Evolutionary conservation across 1,284 basidiomycete genomes (phyloP), one percentile per base, ranked within the genome.

Genomic region (Ceratobasidium sp.): DNA sequence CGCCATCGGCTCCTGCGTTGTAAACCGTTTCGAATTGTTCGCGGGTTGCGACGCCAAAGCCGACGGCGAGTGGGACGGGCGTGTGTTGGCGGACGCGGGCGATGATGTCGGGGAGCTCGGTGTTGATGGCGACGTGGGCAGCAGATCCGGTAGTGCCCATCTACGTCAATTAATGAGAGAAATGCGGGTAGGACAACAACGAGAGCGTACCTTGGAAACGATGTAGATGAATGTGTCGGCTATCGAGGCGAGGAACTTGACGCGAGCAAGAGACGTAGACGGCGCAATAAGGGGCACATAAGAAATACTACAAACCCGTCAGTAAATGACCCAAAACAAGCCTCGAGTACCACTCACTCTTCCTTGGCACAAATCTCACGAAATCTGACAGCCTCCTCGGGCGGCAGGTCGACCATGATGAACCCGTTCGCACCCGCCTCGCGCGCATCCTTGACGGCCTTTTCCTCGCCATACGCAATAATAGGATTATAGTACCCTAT

Each of bases 181-280:
- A 27, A 14, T 16, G 14, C 41, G 43, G 19, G n/a, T 22, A 14
- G 46, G 16, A 3, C n/a, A 7, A 37, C 46, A 41, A 24, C 14
- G 39, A 19, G n/a, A 46, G 76, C 83, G 62, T 78, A 92, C 93
- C 85, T 94, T 95, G 46, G 94, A 96, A 11, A 98, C 95, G 71
- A 99, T 91, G 82, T 99, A 99, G 79, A 99, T 95, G 86, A 99
- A 99, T 3, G 93, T 91, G 82, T 99, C 97, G 27, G 98, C 96
- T 77, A 98, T 97, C 8, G 91, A 90, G 5, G 94, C 85, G 41
- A 99, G 87, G 84, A 98, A 97, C 80, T 93, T 90, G 81, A 99
- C 94, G 49, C 98, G 92, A 74, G 88, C 85, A 59, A 92, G 84
- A 22, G 92, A 91, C 0, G 98, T 99, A 0, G 95, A 97, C 3